Conservation (phyloP, 2,329 filamentous ascomycete genomes). For the Epichloe sylvatica region DNA sequence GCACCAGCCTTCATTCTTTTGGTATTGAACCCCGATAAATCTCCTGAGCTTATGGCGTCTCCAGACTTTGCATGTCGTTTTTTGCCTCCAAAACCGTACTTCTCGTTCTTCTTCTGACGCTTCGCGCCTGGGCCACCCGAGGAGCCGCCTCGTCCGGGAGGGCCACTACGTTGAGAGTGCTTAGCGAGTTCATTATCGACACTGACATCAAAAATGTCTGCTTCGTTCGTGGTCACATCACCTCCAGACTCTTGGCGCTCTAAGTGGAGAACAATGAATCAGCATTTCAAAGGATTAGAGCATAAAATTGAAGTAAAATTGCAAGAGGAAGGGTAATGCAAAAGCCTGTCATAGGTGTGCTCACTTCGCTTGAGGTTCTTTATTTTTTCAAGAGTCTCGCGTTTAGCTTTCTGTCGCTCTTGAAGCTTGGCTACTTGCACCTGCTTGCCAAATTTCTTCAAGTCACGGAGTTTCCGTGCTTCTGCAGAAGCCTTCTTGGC, state of each 20-base stretch:
- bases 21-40: constrained; percentile 65
- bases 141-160: constrained; percentile 19
- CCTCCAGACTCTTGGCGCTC: constrained; percentile 65
- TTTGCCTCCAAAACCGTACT: constrained; percentile 96
- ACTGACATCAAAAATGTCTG: constrained; percentile 82
- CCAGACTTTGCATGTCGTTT: constrained; percentile 78
- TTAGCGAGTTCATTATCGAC: constrained; percentile 51
- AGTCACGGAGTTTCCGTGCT: constrained; percentile 77
- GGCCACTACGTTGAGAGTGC: constrained; percentile 23
- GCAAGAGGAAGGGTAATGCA: neutral
- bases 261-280: constrained; percentile 22
- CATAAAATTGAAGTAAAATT: neutral
- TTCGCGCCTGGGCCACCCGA: constrained; percentile 33
- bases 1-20: constrained; percentile 64
- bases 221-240: constrained; percentile 56
- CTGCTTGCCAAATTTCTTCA: constrained; percentile 99
- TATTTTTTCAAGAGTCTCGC: constrained; percentile 82
- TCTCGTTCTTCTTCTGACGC: constrained; percentile 82
- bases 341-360: constrained; percentile 16
- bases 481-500: constrained; percentile 85
- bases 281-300: neutral
- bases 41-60: constrained; percentile 68
- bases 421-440: constrained; percentile 93
- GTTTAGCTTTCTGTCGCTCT: constrained; percentile 85
- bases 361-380: constrained; percentile 87